phyloP scores from a whole-genome alignment of 2,329 filamentous ascomycete genomes.

The Camillea tinctor region DNA sequence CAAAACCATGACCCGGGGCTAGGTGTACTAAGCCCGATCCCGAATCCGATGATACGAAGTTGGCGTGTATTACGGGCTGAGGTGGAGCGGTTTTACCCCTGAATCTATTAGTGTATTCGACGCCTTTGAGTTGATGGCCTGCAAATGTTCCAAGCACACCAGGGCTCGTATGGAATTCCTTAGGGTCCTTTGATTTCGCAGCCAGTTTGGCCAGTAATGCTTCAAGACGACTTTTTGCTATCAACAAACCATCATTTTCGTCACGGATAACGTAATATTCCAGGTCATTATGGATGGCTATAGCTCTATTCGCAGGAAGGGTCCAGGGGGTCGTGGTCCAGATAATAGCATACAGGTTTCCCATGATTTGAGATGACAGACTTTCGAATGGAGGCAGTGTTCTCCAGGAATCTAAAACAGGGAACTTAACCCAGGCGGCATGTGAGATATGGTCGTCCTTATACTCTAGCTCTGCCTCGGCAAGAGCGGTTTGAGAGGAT shows the following conservation, averaged over 20 bases:
- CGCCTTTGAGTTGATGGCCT: slow-evolving; percentile 64
- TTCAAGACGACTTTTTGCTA: slow-evolving; percentile 71
- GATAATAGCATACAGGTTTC: slow-evolving; percentile 73
- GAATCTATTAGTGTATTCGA: slow-evolving; percentile 70
- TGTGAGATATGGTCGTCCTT: slow-evolving; percentile 70
- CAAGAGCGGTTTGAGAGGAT: slow-evolving; percentile 74
- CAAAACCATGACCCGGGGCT: slow-evolving; percentile 93
- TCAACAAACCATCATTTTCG: slow-evolving; percentile 59
- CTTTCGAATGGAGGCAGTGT: slow-evolving; percentile 35
- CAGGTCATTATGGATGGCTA: slow-evolving; percentile 75
- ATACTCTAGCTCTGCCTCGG: slow-evolving; percentile 84
- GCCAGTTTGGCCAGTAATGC: slow-evolving; percentile 51
- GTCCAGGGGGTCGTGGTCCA: slow-evolving; percentile 99
- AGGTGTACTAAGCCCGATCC: slow-evolving; percentile 94
- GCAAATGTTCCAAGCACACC: slow-evolving; percentile 56
- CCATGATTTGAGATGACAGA: slow-evolving; percentile 41
- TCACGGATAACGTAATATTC: slow-evolving; percentile 68
- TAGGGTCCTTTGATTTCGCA: slow-evolving; percentile 33
- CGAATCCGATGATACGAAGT: slow-evolving; percentile 87
- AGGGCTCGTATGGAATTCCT: slow-evolving; percentile 9
- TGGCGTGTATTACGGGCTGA: slow-evolving; percentile 76
- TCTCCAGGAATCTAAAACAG: slow-evolving; percentile 51
- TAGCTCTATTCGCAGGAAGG: slow-evolving; percentile 84
- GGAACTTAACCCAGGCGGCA: slow-evolving; percentile 79
- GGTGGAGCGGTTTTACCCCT: slow-evolving; percentile 53